Percentiles rank a stretch among this genome's conserved stretches.
Evolutionary conservation across 2,329 filamentous ascomycete species (phyloP).

Genomic region (Microdochium bolleyi): DNA sequence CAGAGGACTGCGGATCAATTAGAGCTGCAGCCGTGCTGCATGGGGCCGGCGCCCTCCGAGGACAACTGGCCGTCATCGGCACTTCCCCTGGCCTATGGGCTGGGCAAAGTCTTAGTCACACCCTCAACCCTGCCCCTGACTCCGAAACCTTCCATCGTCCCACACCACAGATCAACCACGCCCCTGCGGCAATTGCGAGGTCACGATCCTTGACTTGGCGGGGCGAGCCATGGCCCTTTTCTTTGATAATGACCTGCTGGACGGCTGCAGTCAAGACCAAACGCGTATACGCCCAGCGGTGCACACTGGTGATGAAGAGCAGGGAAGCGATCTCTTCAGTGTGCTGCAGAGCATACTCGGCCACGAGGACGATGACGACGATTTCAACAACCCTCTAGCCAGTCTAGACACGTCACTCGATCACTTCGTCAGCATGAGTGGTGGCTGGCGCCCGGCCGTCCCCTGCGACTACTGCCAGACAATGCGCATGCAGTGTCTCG

Average conservation of each 20-base stretch:
- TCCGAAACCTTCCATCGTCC: too few species aligned
- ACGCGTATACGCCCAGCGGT: too few species aligned
- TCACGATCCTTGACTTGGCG: too few species aligned
- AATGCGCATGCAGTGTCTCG: slow-evolving; percentile 37
- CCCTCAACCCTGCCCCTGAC: neutral
- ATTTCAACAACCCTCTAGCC: neutral
- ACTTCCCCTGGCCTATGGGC: neutral
- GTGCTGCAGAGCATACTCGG: too few species aligned
- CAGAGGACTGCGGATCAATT: too few species aligned
- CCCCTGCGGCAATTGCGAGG: too few species aligned
- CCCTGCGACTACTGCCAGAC: slow-evolving; percentile 36
- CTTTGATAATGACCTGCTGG: too few species aligned
- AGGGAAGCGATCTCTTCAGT: too few species aligned
- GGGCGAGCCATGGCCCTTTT: too few species aligned
- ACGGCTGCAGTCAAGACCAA: too few species aligned
- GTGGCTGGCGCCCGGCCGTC: slow-evolving; percentile 29
- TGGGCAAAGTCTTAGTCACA: neutral
- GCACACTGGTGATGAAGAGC: too few species aligned
- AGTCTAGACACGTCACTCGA: slow-evolving; percentile 11
- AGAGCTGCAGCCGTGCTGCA: too few species aligned
- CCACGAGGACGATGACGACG: neutral
- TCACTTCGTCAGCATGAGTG: slow-evolving; percentile 28
- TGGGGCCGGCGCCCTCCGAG: neutral
- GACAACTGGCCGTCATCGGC: neutral
- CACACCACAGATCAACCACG: neutral